Base-by-base conservation (phyloP, 139 green algal genomes). In the Picochlorum sp. region DNA sequence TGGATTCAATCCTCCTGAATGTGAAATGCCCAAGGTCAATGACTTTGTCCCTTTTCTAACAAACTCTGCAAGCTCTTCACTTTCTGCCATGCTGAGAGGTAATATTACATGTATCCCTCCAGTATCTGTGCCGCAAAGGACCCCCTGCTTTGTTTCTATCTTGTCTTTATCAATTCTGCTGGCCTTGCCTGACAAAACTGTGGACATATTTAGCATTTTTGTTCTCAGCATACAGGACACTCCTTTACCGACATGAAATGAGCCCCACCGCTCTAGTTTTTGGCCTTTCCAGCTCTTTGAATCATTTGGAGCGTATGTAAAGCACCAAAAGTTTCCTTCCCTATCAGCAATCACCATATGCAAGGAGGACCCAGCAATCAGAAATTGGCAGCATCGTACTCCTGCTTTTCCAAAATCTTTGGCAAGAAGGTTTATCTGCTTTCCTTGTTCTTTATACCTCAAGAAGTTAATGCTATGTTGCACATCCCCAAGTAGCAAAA, bases 391-490 rank as follows among this genome's bases (percentile, higher is more conserved):
- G 14, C 69, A 56, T 2, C 54, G 12, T 16, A 81, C 51, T 36
- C 84, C 71, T n/a, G 70, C 50, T 28, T 47, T 25, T 44, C 78
- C 80, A 64, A 85, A 89, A 74, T 95, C 88, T 50, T 82, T 72
- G 16, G 63, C 62, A 12, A 93, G 67, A 33, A 79, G 62, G 24
- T 32, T 52, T 45, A 86, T 65, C 70, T 77, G 61, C 33, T 55
- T 50, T n/a, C 47, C 63, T 53, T 74, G 75, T 16, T 83, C 77
- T 57, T 47, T 80, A 78, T 81, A 94, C 2, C 73, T 40, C 39
- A 96, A 50, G 55, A 96, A 96, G 50, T 71, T 64, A 22, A 84
- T 49, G 55, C 83, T 79, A 37, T 87, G 77, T 13, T 69, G 59
- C 12, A 77, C 65, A 50, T 95, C 83, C 0, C 83, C 80, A 31